These are phyloP conservation scores for Elaeagnus macrophylla DNA, from an alignment of 306 rosid species.

Conservation along the genomic window DNA sequence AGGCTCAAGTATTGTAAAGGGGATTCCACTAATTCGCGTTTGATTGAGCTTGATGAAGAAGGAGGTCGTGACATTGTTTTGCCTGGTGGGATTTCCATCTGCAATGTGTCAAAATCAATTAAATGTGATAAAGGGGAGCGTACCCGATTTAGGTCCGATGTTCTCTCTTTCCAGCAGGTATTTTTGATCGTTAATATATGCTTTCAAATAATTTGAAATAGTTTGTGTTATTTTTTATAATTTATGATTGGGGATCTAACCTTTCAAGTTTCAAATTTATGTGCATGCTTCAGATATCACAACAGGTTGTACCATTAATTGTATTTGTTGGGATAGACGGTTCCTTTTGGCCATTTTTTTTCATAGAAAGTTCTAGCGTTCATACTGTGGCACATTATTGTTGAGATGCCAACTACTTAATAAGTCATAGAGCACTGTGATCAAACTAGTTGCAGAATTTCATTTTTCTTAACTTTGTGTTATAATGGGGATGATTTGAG, in stretches of 20 bases:
- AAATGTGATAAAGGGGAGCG: slow-evolving; percentile 97
- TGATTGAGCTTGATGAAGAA: slow-evolving; percentile 65
- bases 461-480: too few species aligned
- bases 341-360: too few species aligned
- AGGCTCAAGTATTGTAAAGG: slow-evolving; percentile 89
- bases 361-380: too few species aligned
- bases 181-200: background rate
- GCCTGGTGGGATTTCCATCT: slow-evolving; percentile 68
- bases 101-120: slow-evolving; percentile 70
- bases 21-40: slow-evolving; percentile 38
- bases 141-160: slow-evolving; percentile 89
- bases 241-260: background rate
- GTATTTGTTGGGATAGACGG: too few species aligned
- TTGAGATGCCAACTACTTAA: too few species aligned
- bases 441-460: too few species aligned
- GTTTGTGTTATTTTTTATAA: background rate
- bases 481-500: too few species aligned
- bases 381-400: too few species aligned
- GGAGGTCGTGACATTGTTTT: slow-evolving; percentile 58
- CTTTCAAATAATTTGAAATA: background rate
- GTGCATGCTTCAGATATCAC: background rate
- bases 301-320: background rate
- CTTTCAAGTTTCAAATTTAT: background rate
- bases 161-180: slow-evolving; percentile 96
- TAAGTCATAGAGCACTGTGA: too few species aligned